phyloP scores from a whole-genome alignment of 2,329 filamentous ascomycete species.

The Nigrospora sphaerica region DNA sequence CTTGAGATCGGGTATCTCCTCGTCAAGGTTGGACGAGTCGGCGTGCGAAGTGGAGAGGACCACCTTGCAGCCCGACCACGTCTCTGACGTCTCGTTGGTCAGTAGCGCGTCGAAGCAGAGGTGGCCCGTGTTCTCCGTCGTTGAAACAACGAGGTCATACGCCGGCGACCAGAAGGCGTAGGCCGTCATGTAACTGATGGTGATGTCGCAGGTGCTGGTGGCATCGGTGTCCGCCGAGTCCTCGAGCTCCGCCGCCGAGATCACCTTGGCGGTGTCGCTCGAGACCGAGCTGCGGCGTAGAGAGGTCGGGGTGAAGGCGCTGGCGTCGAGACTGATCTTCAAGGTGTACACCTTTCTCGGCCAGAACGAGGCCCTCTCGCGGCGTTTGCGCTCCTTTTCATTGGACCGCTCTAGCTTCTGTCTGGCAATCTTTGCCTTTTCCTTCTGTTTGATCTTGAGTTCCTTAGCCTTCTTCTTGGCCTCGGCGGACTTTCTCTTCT shows the following conservation, averaged over 20 bases:
- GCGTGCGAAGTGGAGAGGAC: conserved; percentile 58
- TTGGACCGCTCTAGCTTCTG: conserved; percentile 27
- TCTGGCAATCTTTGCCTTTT: conserved; percentile 24
- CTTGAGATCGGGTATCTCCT: conserved; percentile 44
- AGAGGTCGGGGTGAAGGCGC: conserved; percentile 31
- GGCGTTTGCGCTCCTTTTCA: conserved; percentile 36
- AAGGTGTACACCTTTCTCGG: conserved; percentile 40
- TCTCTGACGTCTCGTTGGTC: conserved; percentile 55
- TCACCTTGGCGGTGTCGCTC: conserved; percentile 42
- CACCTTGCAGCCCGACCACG: conserved; percentile 53
- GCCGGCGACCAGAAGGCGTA: conserved; percentile 52
- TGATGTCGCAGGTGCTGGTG: conserved; percentile 32
- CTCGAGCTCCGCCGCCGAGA: conserved; percentile 19
- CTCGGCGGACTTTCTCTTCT: conserved; percentile 15
- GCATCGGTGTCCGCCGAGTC: conserved; percentile 6
- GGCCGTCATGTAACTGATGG: conserved; percentile 52
- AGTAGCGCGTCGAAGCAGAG: conserved; percentile 58
- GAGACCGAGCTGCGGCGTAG: conserved; percentile 42
- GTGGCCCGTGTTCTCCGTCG: conserved; percentile 40
- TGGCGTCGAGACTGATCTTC: conserved; percentile 42
- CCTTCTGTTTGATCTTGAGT: conserved; percentile 23
- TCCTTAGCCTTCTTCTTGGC: conserved; percentile 16
- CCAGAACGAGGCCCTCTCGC: conserved; percentile 40
- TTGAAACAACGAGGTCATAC: conserved; percentile 57
- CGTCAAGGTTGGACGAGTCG: conserved; percentile 46